Base-by-base conservation (phyloP, 805 yeast genomes). In the Saccharomyces jurei region DNA sequence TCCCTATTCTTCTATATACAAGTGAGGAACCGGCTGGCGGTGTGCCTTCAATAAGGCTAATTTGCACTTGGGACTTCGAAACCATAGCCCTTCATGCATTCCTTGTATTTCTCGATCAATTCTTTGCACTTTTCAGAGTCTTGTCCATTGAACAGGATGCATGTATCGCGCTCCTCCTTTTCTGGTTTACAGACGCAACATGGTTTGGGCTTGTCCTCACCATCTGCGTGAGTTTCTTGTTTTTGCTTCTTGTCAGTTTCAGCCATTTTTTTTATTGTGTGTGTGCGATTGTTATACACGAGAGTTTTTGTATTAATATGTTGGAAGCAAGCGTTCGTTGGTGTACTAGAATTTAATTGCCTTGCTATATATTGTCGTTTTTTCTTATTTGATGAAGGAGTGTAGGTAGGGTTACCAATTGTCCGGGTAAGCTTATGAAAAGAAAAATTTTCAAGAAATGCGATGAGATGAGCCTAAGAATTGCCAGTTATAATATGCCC, bases 131-230 rank as follows among this genome's bases (percentile, higher is more conserved):
- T 85, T 13, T 60, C 64, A 49, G 87, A 77, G 21, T 90, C 97
- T 61, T 85, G 85, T 50, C 96, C 97, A 63, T 87, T 83, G 61
- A 81, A 73, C 58, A 92, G 77, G 54, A 92, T 74, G 69, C 98
- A 94, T 65, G 90, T 91, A 65, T 92, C 99, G 66, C 98, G 81
- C 26, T 74, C 69, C 57, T 85, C 79, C 72, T 89, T 89, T 66
- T 89, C 89, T 32, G 86, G 87, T 62, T 84, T 80, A 71, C 98
- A 94, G 25, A 92, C 98, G 67, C 98, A 92, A 73, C 99, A 92
- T 56, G 99, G 97, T 74, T 91, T 92, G 60, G 96, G 96, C 67
- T 89, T 85, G 41, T 58, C 60, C 27, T 55, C 58, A 25, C 22
- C 21, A 9, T 46, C 30, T 13, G 54, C 21, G n/a, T 17, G 48